These are phyloP conservation scores for Oryza coarctata DNA, from an alignment of 176 grass and related monocot genomes.

Conservation along the genomic window DNA sequence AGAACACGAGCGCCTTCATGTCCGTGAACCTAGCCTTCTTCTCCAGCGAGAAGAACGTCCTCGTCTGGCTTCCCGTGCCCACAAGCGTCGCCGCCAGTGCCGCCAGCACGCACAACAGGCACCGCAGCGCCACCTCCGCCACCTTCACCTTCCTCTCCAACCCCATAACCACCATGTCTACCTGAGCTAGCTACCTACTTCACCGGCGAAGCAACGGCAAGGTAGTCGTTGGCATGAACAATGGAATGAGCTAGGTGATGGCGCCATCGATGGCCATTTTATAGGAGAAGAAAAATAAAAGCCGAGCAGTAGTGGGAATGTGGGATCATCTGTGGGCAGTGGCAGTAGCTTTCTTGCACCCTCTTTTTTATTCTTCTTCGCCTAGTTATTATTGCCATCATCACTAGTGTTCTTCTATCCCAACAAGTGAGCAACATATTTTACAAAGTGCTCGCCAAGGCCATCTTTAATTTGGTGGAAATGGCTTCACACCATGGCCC, in stretches of 20 bases:
- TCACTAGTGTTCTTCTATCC: background rate
- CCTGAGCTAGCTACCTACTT: background rate
- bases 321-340: conserved; percentile 10
- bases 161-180: background rate
- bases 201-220: background rate
- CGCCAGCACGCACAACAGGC: conserved; percentile 27
- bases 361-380: background rate
- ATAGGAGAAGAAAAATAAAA: conserved; percentile 18
- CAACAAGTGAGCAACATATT: background rate
- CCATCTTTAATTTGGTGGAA: background rate
- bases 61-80: conserved; percentile 47
- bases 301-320: background rate
- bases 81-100: conserved; percentile 51
- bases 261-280: conserved; percentile 26
- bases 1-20: conserved; percentile 70
- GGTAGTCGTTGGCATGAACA: background rate
- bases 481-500: background rate
- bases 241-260: conserved; percentile 8
- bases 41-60: conserved; percentile 61
- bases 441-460: background rate
- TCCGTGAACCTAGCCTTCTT: conserved; percentile 67
- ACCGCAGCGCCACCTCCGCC: conserved; percentile 64
- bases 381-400: background rate
- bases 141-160: conserved; percentile 62
- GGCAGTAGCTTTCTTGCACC: background rate